These are phyloP conservation scores for Leptographium procerum DNA, from an alignment of 2,329 filamentous ascomycete genomes.

Conservation along the genomic window DNA sequence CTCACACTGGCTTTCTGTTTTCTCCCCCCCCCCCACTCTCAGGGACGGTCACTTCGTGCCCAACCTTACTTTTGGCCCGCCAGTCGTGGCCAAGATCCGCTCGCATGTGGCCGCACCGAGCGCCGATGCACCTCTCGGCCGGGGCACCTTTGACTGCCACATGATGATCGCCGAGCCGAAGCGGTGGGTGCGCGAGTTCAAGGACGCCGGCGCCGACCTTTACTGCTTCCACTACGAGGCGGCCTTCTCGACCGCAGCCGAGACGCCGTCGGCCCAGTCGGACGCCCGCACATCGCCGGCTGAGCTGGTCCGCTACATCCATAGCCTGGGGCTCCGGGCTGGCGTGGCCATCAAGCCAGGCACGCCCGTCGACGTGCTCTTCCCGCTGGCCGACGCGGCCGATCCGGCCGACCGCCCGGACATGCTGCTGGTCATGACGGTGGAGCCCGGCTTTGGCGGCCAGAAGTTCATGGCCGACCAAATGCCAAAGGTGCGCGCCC, in stretches of 20 bases:
- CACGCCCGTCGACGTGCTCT: slow-evolving; percentile 82
- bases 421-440: slow-evolving; percentile 99
- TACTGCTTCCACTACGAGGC: slow-evolving; percentile 99
- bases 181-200: slow-evolving; percentile 95
- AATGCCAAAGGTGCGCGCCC: slow-evolving; percentile 80
- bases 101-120: slow-evolving; percentile 60
- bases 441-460: slow-evolving; percentile 91
- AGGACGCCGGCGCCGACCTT: slow-evolving; percentile 88
- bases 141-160: slow-evolving; percentile 96
- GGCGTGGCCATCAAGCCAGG: slow-evolving; percentile 93
- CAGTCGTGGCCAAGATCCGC: slow-evolving; percentile 89
- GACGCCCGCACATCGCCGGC: slow-evolving; percentile 67
- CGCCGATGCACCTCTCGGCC: slow-evolving; percentile 46
- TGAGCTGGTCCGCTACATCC: slow-evolving; percentile 82
- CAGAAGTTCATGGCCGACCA: slow-evolving; percentile 98
- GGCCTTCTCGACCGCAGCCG: slow-evolving; percentile 76
- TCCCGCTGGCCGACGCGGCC: slow-evolving; percentile 69
- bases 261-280: slow-evolving; percentile 58
- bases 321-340: slow-evolving; percentile 75
- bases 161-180: slow-evolving; percentile 99
- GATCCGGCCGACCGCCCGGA: slow-evolving; percentile 72
- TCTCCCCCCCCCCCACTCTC: neutral
- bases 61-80: slow-evolving; percentile 93
- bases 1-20: neutral
- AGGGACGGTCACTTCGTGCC: slow-evolving; percentile 99